A percentile compares a stretch with the other conserved stretches of the same genome.
These are phyloP conservation scores for Calonectria naviculata DNA, from an alignment of 2,329 filamentous ascomycete genomes.

Conservation along the genomic window DNA sequence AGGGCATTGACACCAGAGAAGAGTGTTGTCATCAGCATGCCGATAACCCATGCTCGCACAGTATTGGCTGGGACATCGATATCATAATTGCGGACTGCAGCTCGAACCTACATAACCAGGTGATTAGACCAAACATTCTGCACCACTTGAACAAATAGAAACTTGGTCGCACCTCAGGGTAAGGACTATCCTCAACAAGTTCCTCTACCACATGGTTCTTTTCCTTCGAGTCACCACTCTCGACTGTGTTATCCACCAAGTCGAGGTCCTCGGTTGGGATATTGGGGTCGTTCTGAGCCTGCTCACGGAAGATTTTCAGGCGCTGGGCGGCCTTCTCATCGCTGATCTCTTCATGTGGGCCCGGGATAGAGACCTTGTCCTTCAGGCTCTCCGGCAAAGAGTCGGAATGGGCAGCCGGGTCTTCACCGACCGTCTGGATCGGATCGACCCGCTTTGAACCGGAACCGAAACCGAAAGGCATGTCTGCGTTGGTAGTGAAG, in stretches of 20 bases:
- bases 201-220: not conserved
- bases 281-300: not conserved
- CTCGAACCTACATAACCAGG: not conserved
- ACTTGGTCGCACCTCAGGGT: not conserved
- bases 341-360: not conserved
- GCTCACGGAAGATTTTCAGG: not conserved
- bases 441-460: not conserved
- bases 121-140: not conserved
- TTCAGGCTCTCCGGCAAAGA: not conserved
- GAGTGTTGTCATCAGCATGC: not conserved
- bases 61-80: not conserved
- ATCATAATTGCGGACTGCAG: not conserved
- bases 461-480: conserved; percentile 2
- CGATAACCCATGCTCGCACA: not conserved
- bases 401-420: not conserved
- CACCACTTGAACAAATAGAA: not conserved
- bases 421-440: not conserved
- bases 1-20: not conserved
- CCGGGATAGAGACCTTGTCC: not conserved
- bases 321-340: not conserved
- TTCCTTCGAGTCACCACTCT: not conserved
- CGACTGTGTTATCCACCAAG: not conserved
- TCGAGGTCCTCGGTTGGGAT: not conserved
- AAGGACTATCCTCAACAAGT: not conserved
- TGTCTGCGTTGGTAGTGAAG: not conserved